A percentile compares a stretch with the other conserved stretches of the same genome.
Conservation (phyloP, 2,329 filamentous ascomycete genomes). For the Diaporthe australafricana region DNA sequence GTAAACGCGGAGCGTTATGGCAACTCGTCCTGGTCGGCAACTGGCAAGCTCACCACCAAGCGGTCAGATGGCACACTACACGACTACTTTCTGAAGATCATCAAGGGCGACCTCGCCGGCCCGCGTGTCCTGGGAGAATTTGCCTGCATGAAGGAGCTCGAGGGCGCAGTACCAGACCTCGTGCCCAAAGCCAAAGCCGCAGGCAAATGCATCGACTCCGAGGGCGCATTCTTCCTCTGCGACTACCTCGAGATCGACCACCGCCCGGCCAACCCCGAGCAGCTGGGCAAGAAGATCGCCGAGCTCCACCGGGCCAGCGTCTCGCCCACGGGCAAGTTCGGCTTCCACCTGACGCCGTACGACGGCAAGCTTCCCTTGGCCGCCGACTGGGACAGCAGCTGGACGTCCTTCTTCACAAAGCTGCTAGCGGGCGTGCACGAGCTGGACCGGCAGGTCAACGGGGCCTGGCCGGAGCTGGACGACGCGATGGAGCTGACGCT, state of each 20-base stretch:
- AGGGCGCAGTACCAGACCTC: conserved; percentile 43
- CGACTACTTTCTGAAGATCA: conserved; percentile 44
- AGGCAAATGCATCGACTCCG: conserved; percentile 36
- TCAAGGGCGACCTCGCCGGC: conserved; percentile 18
- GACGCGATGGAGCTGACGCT: conserved; percentile 41
- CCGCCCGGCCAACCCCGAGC: conserved; percentile 35
- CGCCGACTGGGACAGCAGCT: conserved; percentile 51
- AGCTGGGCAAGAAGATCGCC: conserved; percentile 37
- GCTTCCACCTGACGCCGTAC: conserved; percentile 50
- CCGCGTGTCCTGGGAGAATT: conserved; percentile 42
- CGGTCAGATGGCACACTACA: conserved; percentile 39
- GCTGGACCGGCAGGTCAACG: conserved; percentile 47
- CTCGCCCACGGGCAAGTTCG: conserved; percentile 49
- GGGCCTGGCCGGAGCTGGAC: conserved; percentile 43
- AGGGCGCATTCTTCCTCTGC: conserved; percentile 45
- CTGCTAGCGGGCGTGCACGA: conserved; percentile 45
- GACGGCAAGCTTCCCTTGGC: conserved; percentile 45
- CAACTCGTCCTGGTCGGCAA: conserved; percentile 45
- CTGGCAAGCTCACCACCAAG: conserved; percentile 42
- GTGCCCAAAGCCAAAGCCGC: conserved; percentile 47
- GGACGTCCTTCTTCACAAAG: conserved; percentile 53
- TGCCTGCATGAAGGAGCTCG: conserved; percentile 45
- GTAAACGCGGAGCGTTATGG: conserved; percentile 43
- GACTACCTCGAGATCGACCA: conserved; percentile 48
- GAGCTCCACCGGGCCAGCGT: conserved; percentile 38